Percentiles rank a stretch among this genome's conserved stretches.
Conservation (phyloP, 345 rosid genomes). For the Anacardium occidentale region DNA sequence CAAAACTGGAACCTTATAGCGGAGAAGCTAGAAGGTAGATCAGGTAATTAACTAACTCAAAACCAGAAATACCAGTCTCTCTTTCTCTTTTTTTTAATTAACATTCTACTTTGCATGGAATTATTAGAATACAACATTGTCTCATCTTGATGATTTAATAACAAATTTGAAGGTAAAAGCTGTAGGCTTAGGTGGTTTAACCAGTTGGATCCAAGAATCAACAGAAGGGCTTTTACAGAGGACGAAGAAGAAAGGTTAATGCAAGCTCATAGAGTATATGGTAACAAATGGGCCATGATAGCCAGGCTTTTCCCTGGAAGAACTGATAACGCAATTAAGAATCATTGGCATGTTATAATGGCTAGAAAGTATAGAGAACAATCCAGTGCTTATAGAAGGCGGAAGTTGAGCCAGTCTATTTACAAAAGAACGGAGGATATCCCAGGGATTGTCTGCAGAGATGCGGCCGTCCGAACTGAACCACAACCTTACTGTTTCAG, state of each 20-base stretch:
- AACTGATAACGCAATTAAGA: slow-evolving; percentile 98
- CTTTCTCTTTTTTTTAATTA: background rate
- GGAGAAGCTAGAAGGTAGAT: slow-evolving; percentile 88
- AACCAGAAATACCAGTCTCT: background rate
- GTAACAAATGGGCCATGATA: slow-evolving; percentile 99
- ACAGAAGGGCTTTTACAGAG: slow-evolving; percentile 79
- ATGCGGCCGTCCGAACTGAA: slow-evolving; percentile 23
- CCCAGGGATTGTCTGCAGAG: slow-evolving; percentile 30
- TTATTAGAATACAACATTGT: background rate
- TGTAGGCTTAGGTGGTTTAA: slow-evolving; percentile 96
- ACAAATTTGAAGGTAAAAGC: slow-evolving; percentile 64
- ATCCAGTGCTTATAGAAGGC: slow-evolving; percentile 70
- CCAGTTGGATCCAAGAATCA: slow-evolving; percentile 95
- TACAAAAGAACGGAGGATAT: slow-evolving; percentile 32
- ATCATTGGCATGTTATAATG: slow-evolving; percentile 99
- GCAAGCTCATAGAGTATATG: slow-evolving; percentile 92
- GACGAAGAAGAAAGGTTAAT: slow-evolving; percentile 95
- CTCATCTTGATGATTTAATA: background rate
- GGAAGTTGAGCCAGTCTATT: slow-evolving; percentile 50
- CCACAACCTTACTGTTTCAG: slow-evolving; percentile 24
- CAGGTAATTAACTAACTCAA: slow-evolving; percentile 52
- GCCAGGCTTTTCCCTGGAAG: slow-evolving; percentile 96
- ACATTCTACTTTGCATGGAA: no score
- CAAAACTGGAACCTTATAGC: slow-evolving; percentile 99
- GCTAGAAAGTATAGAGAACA: slow-evolving; percentile 93